A percentile compares a stretch with the other conserved stretches of the same genome.
phyloP scores from a whole-genome alignment of 2,329 filamentous ascomycete genomes.

The Diplodia scrobiculata region DNA sequence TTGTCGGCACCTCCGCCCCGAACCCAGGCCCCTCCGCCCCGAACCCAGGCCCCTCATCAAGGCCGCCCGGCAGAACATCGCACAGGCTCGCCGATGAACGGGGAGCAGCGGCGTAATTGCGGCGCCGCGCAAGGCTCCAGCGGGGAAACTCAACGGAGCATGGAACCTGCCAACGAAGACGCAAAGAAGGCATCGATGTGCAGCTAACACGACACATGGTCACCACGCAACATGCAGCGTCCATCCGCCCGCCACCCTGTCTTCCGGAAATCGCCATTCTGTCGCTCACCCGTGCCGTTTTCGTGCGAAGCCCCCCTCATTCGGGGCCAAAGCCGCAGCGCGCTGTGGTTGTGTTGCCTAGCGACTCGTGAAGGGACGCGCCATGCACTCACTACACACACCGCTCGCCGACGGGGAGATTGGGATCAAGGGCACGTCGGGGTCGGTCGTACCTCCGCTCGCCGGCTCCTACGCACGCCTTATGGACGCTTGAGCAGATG shows the following conservation, averaged over 20 bases:
- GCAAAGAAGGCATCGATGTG: background rate
- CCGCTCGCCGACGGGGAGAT: background rate
- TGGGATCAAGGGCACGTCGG: background rate
- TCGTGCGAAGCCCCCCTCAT: background rate
- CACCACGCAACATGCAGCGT: background rate
- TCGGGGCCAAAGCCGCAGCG: background rate
- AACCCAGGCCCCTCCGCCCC: background rate
- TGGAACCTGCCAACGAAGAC: background rate
- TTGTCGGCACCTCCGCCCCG: background rate
- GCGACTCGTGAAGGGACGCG: background rate
- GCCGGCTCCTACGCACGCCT: background rate
- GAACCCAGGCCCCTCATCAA: background rate
- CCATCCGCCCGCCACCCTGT: background rate
- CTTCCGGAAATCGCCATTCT: background rate
- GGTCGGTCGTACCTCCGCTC: background rate
- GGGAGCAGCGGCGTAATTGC: background rate
- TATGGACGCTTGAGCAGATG: background rate
- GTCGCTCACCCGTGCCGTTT: background rate
- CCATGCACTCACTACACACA: constrained; percentile 4
- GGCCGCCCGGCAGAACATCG: constrained; percentile 21
- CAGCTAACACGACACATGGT: background rate
- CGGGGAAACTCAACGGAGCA: background rate
- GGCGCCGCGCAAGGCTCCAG: background rate
- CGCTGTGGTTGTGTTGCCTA: background rate
- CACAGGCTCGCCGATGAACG: background rate